Evolutionary conservation across 2,329 filamentous ascomycete species (phyloP), one percentile per base, ranked within the genome.

Genomic region (Alternaria longipes): DNA sequence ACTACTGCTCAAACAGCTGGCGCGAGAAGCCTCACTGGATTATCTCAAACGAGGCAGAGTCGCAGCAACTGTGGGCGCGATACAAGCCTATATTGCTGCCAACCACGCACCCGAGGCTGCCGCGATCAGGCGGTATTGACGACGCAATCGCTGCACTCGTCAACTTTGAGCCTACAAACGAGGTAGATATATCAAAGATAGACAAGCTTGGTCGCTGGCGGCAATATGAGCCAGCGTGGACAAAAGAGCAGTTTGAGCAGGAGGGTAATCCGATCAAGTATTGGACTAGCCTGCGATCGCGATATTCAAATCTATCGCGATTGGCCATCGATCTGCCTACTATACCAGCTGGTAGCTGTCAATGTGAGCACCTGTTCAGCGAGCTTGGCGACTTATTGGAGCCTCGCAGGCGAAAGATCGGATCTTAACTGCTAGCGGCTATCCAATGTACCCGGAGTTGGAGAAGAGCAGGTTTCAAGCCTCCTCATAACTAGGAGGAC

Each of bases 361-460:
- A 9, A 32, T 32, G 30, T 3, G 30, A 32, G 30, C 30, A 6
- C 30, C 30, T 32, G 3, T 59, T 59, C 18, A 59, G 56, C 20
- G 50, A 59, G 51, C 50, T 59, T 36, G 50, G 51, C 26, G 56
- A 59, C 26, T 51, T 59, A 16, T 18, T 59, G 14, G 56, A 54
- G 42, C 50, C 56, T 36, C 22, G 34, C 30, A 32, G 30, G 30
- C 30, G 30, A 6, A 32, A 32, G 30, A 32, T 32, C 30, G 30
- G 30, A 32, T 32, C 30, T 32, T 6, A 32, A 11, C 30, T 32
- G 30, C 30, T 32, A 32, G 30, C 30, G 30, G 30, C 30, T 32
- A 32, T 32, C 30, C 30, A 55, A 26, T 36, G 22, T 18, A 9
- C 36, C 22, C 8, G 52, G n/a, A 5, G 24, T 16, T 55, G 54